Conservation (phyloP, 768 basidiomycete species). For the Rhizopogon vulgaris region DNA sequence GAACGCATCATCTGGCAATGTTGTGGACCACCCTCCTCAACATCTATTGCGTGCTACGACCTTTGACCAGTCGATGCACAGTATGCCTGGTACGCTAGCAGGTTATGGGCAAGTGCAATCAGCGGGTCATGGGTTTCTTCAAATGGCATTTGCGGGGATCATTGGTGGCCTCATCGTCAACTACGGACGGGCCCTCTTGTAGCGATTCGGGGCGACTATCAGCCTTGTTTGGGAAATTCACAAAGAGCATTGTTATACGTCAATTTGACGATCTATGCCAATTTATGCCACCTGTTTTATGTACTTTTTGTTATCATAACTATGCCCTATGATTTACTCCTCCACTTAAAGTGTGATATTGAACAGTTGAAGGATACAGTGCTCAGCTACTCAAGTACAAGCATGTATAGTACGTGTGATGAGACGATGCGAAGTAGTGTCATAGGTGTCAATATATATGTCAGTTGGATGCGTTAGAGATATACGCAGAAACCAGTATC, state of each 20-base stretch:
- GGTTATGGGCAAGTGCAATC: neutral
- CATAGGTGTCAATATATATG: neutral
- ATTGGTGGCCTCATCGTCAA: conserved; percentile 26
- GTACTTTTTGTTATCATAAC: conserved; percentile 8
- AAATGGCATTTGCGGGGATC: conserved; percentile 25
- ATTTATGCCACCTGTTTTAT: conserved; percentile 5
- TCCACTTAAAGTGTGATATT: neutral
- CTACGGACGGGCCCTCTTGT: conserved; percentile 25
- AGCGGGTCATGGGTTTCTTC: conserved; percentile 19
- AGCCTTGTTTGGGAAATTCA: neutral
- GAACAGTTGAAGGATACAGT: neutral
- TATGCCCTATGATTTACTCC: conserved; percentile 8
- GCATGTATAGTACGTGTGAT: neutral
- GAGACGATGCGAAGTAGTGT: neutral
- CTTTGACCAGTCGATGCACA: conserved; percentile 7
- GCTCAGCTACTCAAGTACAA: neutral
- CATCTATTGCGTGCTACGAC: neutral
- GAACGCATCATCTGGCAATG: neutral
- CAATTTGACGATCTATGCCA: conserved; percentile 4
- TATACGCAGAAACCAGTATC: neutral
- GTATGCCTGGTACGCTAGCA: neutral
- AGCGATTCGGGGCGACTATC: conserved; percentile 17
- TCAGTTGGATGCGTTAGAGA: neutral
- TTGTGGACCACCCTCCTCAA: neutral
- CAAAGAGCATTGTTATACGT: conserved; percentile 1